These are phyloP conservation scores for Phylloboletellus chloephorus DNA, from an alignment of 1,284 basidiomycete genomes.

Conservation along the genomic window DNA sequence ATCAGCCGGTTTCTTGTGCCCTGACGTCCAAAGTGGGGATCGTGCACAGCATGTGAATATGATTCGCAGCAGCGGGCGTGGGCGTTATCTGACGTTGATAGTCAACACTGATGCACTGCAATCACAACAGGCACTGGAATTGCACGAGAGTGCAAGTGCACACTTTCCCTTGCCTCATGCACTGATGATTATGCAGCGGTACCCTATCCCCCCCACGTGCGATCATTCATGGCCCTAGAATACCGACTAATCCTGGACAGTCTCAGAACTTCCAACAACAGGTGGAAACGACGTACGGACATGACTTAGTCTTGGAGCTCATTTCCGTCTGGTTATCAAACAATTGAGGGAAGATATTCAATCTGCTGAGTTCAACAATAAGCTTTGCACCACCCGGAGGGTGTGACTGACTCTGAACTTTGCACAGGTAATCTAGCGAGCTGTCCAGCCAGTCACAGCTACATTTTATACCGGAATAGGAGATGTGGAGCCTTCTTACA, in stretches of 20 bases:
- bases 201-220: conserved; percentile 18
- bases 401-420: conserved; percentile 22
- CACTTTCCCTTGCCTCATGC: conserved; percentile 40
- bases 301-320: conserved; percentile 53
- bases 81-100: conserved; percentile 58
- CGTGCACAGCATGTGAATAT: conserved; percentile 50
- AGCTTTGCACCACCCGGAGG: conserved; percentile 56
- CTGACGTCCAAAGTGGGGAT: conserved; percentile 56
- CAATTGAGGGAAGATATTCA: conserved; percentile 43
- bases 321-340: neutral
- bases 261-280: conserved; percentile 54
- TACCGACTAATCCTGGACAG: neutral
- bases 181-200: conserved; percentile 36
- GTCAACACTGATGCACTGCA: conserved; percentile 37
- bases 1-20: conserved; percentile 61
- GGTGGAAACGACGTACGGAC: conserved; percentile 50
- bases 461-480: conserved; percentile 52
- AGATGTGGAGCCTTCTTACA: conserved; percentile 52
- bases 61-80: conserved; percentile 56
- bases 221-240: neutral
- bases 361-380: conserved; percentile 39
- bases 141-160: conserved; percentile 32
- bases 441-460: conserved; percentile 49
- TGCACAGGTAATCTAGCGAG: conserved; percentile 40
- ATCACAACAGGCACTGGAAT: conserved; percentile 41